These are phyloP conservation scores for Chaetomium sp. DNA, from an alignment of 2,329 filamentous ascomycete genomes.

Conservation along the genomic window DNA sequence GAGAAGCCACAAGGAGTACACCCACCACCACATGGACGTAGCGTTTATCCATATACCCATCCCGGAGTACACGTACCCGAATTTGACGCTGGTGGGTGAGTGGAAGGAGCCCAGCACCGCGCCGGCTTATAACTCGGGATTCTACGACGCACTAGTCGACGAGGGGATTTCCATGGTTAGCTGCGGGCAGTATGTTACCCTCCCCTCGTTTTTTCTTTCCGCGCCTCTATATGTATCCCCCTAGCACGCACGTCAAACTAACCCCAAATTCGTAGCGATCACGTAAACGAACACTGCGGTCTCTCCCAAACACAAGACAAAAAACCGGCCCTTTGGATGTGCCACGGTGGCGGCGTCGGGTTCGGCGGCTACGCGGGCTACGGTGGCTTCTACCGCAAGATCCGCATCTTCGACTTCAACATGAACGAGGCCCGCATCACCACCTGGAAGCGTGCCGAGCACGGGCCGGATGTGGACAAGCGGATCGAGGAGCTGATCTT, in stretches of 20 bases:
- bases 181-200: conserved; percentile 74
- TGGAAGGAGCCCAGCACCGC: conserved; percentile 86
- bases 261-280: conserved; percentile 61
- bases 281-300: conserved; percentile 95
- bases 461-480: conserved; percentile 64
- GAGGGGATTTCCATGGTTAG: conserved; percentile 85
- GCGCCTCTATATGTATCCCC: no score
- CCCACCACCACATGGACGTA: conserved; percentile 90
- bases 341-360: conserved; percentile 87
- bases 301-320: conserved; percentile 59
- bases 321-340: conserved; percentile 90
- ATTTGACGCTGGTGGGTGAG: conserved; percentile 65
- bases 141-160: conserved; percentile 84
- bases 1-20: conserved; percentile 79
- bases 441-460: conserved; percentile 89
- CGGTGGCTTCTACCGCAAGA: conserved; percentile 76
- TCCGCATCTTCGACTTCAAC: conserved; percentile 91
- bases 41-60: conserved; percentile 97
- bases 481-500: conserved; percentile 66
- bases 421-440: conserved; percentile 85
- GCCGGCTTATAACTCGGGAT: conserved; percentile 87
- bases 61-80: conserved; percentile 74
- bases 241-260: neutral
- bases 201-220: neutral
- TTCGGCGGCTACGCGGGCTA: conserved; percentile 97